phyloP scores from a whole-genome alignment of 2,329 filamentous ascomycete genomes.

The Aspergillus spinulosporus region DNA sequence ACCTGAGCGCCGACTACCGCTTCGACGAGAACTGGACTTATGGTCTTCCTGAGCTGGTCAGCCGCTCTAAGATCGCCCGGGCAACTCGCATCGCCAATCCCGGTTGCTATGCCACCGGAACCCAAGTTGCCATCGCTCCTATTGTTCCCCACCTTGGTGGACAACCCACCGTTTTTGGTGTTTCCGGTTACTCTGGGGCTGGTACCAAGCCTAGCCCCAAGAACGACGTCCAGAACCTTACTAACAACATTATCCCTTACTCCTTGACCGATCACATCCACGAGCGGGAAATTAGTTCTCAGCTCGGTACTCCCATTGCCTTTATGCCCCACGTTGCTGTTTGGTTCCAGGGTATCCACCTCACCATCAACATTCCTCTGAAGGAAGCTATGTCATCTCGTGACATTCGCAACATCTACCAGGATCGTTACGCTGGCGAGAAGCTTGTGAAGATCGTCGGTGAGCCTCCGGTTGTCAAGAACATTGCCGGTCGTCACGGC shows the following conservation, averaged over 20 bases:
- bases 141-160: slow-evolving; percentile 75
- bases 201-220: slow-evolving; percentile 92
- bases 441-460: slow-evolving; percentile 90
- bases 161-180: slow-evolving; percentile 80
- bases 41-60: slow-evolving; percentile 81
- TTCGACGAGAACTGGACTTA: slow-evolving; percentile 87
- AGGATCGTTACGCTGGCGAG: slow-evolving; percentile 93
- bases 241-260: slow-evolving; percentile 87
- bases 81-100: slow-evolving; percentile 86
- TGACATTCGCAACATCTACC: slow-evolving; percentile 91
- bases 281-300: slow-evolving; percentile 81
- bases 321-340: slow-evolving; percentile 95
- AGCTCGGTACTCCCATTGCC: slow-evolving; percentile 71
- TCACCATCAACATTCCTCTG: slow-evolving; percentile 87
- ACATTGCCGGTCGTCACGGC: slow-evolving; percentile 80
- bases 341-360: slow-evolving; percentile 94
- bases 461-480: slow-evolving; percentile 81
- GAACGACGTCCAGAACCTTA: slow-evolving; percentile 82
- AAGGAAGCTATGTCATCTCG: slow-evolving; percentile 83
- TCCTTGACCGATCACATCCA: slow-evolving; percentile 92
- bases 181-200: slow-evolving; percentile 91
- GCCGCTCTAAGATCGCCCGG: slow-evolving; percentile 72
- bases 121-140: slow-evolving; percentile 84
- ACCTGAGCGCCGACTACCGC: slow-evolving; percentile 94
- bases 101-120: slow-evolving; percentile 91